Evolutionary conservation across 169 alveolate genomes (phyloP), one percentile per base, ranked within the genome.

Genomic region (Cryptosporidium meleagridis): DNA sequence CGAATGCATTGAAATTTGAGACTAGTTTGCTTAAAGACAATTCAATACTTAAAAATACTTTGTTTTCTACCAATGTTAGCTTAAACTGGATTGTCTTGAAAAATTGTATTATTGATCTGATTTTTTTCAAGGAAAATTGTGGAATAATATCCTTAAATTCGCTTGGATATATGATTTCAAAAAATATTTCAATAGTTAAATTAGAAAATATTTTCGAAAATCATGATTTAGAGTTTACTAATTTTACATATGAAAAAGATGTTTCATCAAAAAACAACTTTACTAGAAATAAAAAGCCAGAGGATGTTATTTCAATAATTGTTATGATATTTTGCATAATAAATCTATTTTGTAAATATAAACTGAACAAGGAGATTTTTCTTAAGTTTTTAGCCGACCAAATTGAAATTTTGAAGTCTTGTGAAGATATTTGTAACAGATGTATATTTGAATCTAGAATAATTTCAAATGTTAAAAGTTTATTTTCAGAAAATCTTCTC

Each of bases 271-370:
- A 69, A 12, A 39, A 3, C 8, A 29, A 16, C 31, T 18, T 3
- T 9, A 14, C 37, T 0, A 41, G 10, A 14, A n/a, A 9, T 35
- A 61, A 59, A 59, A 35, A 59, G 21, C 61, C 86, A 39, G 72
- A 65, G 12, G 41, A 65, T 10, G 21, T 31, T 29, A 53, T 73
- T 53, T 73, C 70, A 55, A 26, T 59, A 18, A 16, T 73, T 7
- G 31, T 73, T 55, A n/a, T 53, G 31, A 53, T 73, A 5, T 73
- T 53, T 73, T 73, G 62, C 52, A 31, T 73, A 29, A 8, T 73
- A 73, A 73, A 73, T 73, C 55, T 73, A 31, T 73, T 73, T 55
- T 29, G 51, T 35, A 73, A 58, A 52, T 55, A 55, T 70, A 51
- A 37, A 52, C 31, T 73, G 31, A 21, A 33, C 29, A 26, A 55